Conservation (phyloP, 108 stramenopile genomes). For the Nitzschia palea region DNA sequence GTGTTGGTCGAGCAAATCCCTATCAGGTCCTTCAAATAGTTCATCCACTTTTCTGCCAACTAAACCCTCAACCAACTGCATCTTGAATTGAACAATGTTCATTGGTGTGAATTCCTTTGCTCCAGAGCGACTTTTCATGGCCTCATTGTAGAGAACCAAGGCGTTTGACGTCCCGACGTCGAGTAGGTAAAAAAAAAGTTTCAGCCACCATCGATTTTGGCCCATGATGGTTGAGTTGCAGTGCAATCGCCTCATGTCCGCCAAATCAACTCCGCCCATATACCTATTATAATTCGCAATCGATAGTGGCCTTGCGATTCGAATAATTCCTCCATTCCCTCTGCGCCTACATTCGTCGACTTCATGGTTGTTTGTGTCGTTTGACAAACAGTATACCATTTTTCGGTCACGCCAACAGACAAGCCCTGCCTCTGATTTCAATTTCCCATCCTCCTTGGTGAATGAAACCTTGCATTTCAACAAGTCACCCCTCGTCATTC, state of each 20-base stretch:
- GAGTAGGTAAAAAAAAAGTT: slow-evolving; percentile 14
- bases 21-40: too few relatives aligned
- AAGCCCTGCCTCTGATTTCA: neutral
- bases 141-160: slow-evolving; percentile 7
- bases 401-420: slow-evolving; percentile 8
- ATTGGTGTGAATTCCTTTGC: too few relatives aligned
- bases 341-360: neutral
- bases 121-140: too few relatives aligned
- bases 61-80: too few relatives aligned
- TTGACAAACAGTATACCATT: slow-evolving; percentile 3
- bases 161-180: slow-evolving; percentile 24
- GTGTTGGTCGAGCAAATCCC: too few relatives aligned
- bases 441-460: neutral
- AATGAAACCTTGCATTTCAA: too few relatives aligned
- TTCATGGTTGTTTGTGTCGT: neutral
- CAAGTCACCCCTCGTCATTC: too few relatives aligned
- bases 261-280: slow-evolving; percentile 25
- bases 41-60: too few relatives aligned
- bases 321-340: neutral
- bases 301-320: neutral
- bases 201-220: slow-evolving; percentile 12
- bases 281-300: slow-evolving; percentile 7
- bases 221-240: slow-evolving; percentile 4
- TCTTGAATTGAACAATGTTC: too few relatives aligned
- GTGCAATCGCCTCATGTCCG: slow-evolving; percentile 9